Base-by-base conservation (phyloP, 2,329 filamentous ascomycete genomes). In the Domatiomyces globalis region DNA sequence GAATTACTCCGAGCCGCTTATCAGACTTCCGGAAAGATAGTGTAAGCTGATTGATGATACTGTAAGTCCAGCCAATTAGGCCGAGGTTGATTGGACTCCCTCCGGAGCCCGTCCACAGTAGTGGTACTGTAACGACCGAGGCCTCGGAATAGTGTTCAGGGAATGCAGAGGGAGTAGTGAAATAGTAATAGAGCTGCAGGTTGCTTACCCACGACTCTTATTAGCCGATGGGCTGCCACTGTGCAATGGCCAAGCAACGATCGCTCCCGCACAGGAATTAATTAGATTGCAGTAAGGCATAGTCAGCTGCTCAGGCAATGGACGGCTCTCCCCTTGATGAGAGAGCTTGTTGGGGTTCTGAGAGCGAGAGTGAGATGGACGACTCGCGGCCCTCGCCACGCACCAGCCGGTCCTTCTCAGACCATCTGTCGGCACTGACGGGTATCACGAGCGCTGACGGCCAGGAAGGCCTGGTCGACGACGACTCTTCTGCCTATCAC, bases 401-500 rank as follows among this genome's bases (percentile, higher is more conserved):
- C 33, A 39, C 33, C 33, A 39, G 33, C 5, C 33, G 33, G 33
- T 39, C 33, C 10, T 39, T 39, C 33, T 39, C 33, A 27, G 45
- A 47, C 19, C 19, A n/a, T 25, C 27, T 47, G 25, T 47, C 45
- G 45, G 27, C 45, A 20, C 5, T 22, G 45, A 47, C 45, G 12
- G n/a, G n/a, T 12, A 47, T 47, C 18, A 25, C 17, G 33, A 47
- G 22, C 20, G 45, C 22, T 20, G 53, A 54, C 20, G 29, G 27
- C 17, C 43, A 52, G 2, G 56, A 56, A n/a, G 22, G 22, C 22
- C 3, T 25, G 22, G 22, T 25, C 22, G 22, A 25, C 6, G 46
- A 46, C 19, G 45, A 47, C n/a, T 54, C 51, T 50, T 51, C 54
- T 36, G 52, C 54, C 20, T 45, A 45, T n/a, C 52, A 56, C 9